Conservation (phyloP, 768 basidiomycete genomes). For the Pisolithus tinctorius region DNA sequence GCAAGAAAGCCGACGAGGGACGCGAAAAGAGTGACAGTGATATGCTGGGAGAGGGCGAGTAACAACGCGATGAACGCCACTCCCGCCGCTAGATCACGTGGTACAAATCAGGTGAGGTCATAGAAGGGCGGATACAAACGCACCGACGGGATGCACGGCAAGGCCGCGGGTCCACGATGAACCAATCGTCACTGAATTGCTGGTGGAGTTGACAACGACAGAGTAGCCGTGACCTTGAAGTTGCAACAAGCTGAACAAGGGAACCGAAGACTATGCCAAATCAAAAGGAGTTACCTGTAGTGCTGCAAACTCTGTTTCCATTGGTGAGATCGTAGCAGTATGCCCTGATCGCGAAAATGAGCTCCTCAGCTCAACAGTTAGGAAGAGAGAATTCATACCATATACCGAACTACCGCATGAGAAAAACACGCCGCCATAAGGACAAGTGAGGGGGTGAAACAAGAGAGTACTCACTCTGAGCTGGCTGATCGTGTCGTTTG, state of each 20-base stretch:
- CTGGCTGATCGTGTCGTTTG: slow-evolving; percentile 30
- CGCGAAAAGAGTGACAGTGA: slow-evolving; percentile 36
- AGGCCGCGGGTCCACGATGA: slow-evolving; percentile 69
- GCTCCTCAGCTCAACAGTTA: neutral
- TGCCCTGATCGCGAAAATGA: slow-evolving; percentile 38
- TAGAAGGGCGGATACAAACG: slow-evolving; percentile 15
- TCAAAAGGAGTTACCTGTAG: slow-evolving; percentile 30
- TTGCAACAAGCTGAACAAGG: neutral
- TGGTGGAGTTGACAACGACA: slow-evolving; percentile 33
- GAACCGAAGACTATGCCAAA: neutral
- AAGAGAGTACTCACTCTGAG: slow-evolving; percentile 44
- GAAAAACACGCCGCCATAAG: neutral
- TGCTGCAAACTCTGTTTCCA: slow-evolving; percentile 36
- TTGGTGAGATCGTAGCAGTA: slow-evolving; percentile 47
- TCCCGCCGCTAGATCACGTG: slow-evolving; percentile 33
- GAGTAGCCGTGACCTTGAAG: slow-evolving; percentile 50
- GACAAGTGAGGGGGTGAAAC: slow-evolving; percentile 1
- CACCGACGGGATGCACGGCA: slow-evolving; percentile 70
- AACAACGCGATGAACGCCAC: slow-evolving; percentile 60
- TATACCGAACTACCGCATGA: slow-evolving; percentile 51
- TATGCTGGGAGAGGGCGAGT: slow-evolving; percentile 54
- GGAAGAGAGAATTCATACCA: slow-evolving; percentile 39
- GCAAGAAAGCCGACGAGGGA: slow-evolving; percentile 59
- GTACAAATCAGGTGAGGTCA: neutral
- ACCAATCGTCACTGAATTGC: slow-evolving; percentile 35